Evolutionary conservation across 1,284 basidiomycete genomes (phyloP), one percentile per base, ranked within the genome.

Genomic region (Wallemia mellicola): DNA sequence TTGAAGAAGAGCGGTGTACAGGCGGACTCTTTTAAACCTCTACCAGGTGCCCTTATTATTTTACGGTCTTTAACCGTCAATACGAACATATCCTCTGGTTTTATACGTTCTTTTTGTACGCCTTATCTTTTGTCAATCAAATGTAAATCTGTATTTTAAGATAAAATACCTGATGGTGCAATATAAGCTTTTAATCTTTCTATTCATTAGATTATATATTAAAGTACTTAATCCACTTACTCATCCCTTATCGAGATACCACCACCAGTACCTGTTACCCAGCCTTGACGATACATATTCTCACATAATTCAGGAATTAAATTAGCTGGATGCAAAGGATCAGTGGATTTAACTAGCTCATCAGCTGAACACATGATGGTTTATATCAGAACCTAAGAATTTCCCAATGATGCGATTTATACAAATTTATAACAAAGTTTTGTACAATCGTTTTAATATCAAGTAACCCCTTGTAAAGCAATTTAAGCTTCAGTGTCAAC

Each of bases 1-100:
- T 86, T 86, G 82, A 83, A 87, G 72, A 88, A 88, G n/a, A 88
- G 71, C 5, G 85, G 86, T 0, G 85, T 87, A 68, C 83, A 86
- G 1, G 81, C 81, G 1, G 80, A 82, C 66, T 86, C 83, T 65
- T 81, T 84, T 62, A 86, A 72, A 3, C 71, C 71, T 63, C 57
- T 60, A 5, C 54, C 48, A 27, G 60, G 60, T 27, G 27, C 27
- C 33, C 59, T 32, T 38, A 59, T n/a, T 7, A 27, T 26, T 15
- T 5, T 26, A 58, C 15, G 14, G 24, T 19, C 24, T 63, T 65
- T 57, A 24, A 69, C 68, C 62, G 78, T 76, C n/a, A 87, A 74
- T 19, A 87, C 83, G 64, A 87, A 88, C 61, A 88, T 85, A 69
- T 87, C 81, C 28, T 72, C 72, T 0, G 83, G 79, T 61, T 78